Base-by-base conservation (phyloP, 352 stramenopile genomes). In the Globisporangium polare region DNA sequence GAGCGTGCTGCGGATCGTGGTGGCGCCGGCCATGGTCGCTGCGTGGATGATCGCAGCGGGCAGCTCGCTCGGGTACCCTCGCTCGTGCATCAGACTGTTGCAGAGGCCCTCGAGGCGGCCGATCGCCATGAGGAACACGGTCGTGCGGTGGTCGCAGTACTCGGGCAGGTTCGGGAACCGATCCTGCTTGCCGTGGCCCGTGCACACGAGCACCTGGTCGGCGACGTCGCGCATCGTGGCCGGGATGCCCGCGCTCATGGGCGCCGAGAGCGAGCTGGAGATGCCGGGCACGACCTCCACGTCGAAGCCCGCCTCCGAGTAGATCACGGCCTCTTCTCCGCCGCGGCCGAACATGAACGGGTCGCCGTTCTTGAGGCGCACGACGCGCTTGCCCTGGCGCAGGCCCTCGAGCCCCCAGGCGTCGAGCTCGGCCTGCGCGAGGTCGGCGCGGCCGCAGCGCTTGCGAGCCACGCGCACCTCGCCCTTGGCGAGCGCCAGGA, bases 81-180 rank as follows among this genome's bases (percentile, higher is more conserved):
- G 77, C 47, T 94, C 74, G 27, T 69, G 54, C 37, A 95, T 73
- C 18, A 98, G 69, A 42, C 83, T 84, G 20, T 82, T 58, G 62
- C 81, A 96, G 9, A 99, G 80, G 46, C 93, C 77, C 41, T 94
- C 68, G 33, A 99, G 75, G 50, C 97, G 80, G 47, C 95, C 95
- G 60, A 99, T 97, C 18, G 94, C 94, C 97, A 99, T 99, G 63
- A 99, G 80, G 78, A 99, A 98, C 24, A 99, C 94, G 8, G 97
- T 91, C 24, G 97, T 99, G 66, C 97, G 92, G 74, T 98, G 89
- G 58, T 88, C 77, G 72, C 98, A 96, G 75, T 98, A 99, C 67
- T 92, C 80, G 56, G 96, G 96, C 27, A 99, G 79, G 71, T 98
- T 94, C 5, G 90, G 89, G 56, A 83, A 89, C 8, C 86, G 89